Evolutionary conservation across 225 moss, liverwort and hornwort species (phyloP).

Genomic region (Asterella californica): DNA sequence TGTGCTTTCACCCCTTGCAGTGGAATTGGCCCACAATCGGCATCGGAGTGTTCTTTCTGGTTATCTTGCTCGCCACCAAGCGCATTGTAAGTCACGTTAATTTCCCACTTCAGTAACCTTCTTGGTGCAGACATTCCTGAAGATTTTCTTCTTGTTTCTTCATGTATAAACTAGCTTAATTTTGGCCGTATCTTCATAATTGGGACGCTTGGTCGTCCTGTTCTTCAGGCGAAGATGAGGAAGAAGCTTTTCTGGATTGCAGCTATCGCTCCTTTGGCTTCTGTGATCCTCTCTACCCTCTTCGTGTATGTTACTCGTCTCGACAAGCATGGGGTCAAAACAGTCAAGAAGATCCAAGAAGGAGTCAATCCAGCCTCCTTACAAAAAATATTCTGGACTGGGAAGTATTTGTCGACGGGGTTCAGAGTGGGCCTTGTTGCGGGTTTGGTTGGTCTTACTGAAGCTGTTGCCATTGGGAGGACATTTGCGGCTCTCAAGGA

Average conservation of each 20-base stretch:
- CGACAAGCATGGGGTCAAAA: constrained; percentile 36
- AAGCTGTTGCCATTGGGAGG: constrained; percentile 80
- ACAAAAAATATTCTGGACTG: constrained; percentile 31
- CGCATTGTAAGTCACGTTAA: constrained; percentile 26
- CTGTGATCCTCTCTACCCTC: constrained; percentile 50
- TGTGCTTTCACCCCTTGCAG: constrained; percentile 37
- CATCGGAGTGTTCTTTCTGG: constrained; percentile 54
- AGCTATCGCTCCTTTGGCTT: constrained; percentile 48
- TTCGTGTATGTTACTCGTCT: constrained; percentile 45
- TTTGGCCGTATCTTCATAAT: neutral
- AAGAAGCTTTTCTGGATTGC: constrained; percentile 55
- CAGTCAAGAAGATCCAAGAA: constrained; percentile 37
- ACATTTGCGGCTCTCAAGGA: constrained; percentile 60
- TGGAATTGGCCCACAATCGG: constrained; percentile 71
- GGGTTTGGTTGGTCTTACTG: constrained; percentile 70
- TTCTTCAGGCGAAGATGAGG: constrained; percentile 37
- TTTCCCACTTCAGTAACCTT: neutral
- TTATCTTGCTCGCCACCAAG: constrained; percentile 46
- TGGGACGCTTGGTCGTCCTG: neutral
- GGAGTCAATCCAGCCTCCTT: constrained; percentile 55
- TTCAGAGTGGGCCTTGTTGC: constrained; percentile 60
- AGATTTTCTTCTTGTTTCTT: neutral
- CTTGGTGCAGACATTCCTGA: neutral
- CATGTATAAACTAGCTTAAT: too few species aligned
- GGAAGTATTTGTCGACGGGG: constrained; percentile 26